Evolutionary conservation across 768 basidiomycete genomes (phyloP).

Genomic region (Rhodosporidiobolus odoratus): DNA sequence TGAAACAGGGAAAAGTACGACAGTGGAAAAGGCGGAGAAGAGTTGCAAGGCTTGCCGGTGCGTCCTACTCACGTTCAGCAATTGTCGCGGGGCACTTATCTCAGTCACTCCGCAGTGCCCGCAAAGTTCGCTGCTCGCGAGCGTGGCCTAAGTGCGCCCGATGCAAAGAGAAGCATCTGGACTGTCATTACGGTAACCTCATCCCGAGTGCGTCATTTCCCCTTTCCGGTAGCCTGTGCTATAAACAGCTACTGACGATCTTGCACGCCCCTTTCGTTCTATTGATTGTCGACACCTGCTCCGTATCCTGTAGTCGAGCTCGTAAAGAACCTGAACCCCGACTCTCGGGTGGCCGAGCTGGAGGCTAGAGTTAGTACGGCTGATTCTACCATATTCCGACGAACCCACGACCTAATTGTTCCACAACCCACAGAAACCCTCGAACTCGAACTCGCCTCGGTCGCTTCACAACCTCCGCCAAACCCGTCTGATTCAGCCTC

Average conservation of each 20-base stretch:
- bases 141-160: slow-evolving; percentile 12
- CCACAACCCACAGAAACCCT: background rate
- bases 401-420: too few species aligned
- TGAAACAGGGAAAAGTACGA: background rate
- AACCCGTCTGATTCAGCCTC: background rate
- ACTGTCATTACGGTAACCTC: slow-evolving; percentile 18
- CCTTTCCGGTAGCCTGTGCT: too few species aligned
- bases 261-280: too few species aligned
- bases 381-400: too few species aligned
- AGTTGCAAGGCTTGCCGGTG: slow-evolving; percentile 24
- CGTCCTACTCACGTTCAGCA: background rate
- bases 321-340: slow-evolving; percentile 6
- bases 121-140: slow-evolving; percentile 27
- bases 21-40: slow-evolving; percentile 15
- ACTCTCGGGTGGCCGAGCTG: background rate
- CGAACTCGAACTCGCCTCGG: slow-evolving; percentile 2
- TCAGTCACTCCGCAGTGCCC: background rate
- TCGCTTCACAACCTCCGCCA: background rate
- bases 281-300: too few species aligned
- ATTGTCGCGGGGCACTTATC: too few species aligned
- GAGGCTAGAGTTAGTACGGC: slow-evolving; percentile 7
- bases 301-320: too few species aligned
- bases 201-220: too few species aligned
- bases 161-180: slow-evolving; percentile 2
- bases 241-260: too few species aligned